Evolutionary conservation across 75 land plant species (phyloP), one percentile per base, ranked within the genome.

Genomic region (Gnetum montanum): DNA sequence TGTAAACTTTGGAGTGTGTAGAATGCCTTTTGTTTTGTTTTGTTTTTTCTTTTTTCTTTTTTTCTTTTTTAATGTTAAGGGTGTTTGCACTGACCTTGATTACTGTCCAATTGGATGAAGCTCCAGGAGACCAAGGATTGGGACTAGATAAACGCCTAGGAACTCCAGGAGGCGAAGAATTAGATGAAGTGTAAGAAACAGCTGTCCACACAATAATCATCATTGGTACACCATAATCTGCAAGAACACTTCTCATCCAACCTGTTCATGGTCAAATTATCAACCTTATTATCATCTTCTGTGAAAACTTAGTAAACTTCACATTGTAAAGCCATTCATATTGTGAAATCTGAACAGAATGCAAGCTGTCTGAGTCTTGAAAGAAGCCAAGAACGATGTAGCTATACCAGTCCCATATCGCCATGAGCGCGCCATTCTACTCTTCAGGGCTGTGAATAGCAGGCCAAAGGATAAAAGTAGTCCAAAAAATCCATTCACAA

Each of bases 161-260:
- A 46, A 85, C 75, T 10, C 86, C 84, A 58, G 48, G 50, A 12
- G 96, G 84, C 15, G 75, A 71, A 69, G 56, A 41, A 34, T 64
- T 60, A n/a, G 59, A 33, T 11, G 90, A 82, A 47, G 70, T 70
- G 31, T 81, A 88, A 15, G 98, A 92, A 25, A 92, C 62, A 0
- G 67, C 89, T 16, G 90, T 92, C 98, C 98, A 92, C 1, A 88
- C 74, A 45, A 92, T 65, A 54, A 92, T 86, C 98, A 92, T 79
- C 29, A 88, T 45, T 26, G 98, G 98, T 8, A 92, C 98, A 31
- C 98, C 94, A 70, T 88, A 92, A 43, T 88, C 94, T 35, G 98
- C 93, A 65, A 82, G 65, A 31, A 92, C 48, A 25, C 86, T 70
- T 62, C 98, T 58, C 24, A 88, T 54, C 73, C 70, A 81, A 43